Evolutionary conservation across 176 grass and related monocot genomes (phyloP).

Genomic region (Sorghum bicolor): Sorghum_bicolor_NCBIv3 NC_012870.2:8513001-8513500

Average conservation of each 20-base stretch:
- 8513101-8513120: constrained; percentile 79
- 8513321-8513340: constrained; percentile 87
- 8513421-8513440: constrained; percentile 90
- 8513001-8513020: constrained; percentile 2
- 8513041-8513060: constrained; percentile 42
- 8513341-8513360: constrained; percentile 95
- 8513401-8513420: constrained; percentile 93
- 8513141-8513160: constrained; percentile 60
- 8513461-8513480: constrained; percentile 80
- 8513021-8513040: background rate
- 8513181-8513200: constrained; percentile 8
- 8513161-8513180: constrained; percentile 28
- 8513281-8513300: constrained; percentile 73
- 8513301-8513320: constrained; percentile 81
- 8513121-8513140: constrained; percentile 78
- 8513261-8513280: constrained; percentile 56
- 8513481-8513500: constrained; percentile 55
- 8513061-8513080: constrained; percentile 53
- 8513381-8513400: constrained; percentile 95
- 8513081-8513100: constrained; percentile 90
- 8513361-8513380: constrained; percentile 87
- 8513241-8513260: constrained; percentile 31
- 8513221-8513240: background rate
- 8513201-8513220: background rate
- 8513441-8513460: constrained; percentile 70